Conservation (phyloP, 768 basidiomycete genomes). For the Boletus sensibilis region DNA sequence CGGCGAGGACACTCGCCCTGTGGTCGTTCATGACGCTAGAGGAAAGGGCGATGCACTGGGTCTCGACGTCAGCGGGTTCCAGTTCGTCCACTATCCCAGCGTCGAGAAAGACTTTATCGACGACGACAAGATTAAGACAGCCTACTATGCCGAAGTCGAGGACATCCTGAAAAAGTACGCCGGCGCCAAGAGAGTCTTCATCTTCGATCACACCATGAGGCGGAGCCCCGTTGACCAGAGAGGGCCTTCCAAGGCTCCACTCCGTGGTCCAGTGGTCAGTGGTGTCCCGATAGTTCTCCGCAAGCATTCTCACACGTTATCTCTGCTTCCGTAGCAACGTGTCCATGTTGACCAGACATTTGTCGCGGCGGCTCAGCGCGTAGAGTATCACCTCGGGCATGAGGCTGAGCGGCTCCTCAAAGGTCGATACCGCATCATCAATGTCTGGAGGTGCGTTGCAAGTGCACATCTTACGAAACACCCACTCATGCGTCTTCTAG, state of each 20-base stretch:
- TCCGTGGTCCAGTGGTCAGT: conserved; percentile 37
- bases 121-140: conserved; percentile 36
- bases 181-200: conserved; percentile 39
- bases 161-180: conserved; percentile 40
- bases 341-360: conserved; percentile 49
- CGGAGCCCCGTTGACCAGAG: conserved; percentile 13
- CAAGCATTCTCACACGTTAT: neutral
- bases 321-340: conserved; percentile 25
- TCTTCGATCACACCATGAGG: conserved; percentile 48
- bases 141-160: conserved; percentile 44
- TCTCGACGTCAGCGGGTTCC: conserved; percentile 48
- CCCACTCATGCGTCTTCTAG: conserved; percentile 6
- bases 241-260: neutral
- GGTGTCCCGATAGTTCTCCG: neutral
- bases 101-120: conserved; percentile 40
- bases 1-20: conserved; percentile 17
- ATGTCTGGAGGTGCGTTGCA: conserved; percentile 41
- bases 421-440: conserved; percentile 44
- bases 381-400: conserved; percentile 37
- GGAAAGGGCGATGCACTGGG: conserved; percentile 28
- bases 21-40: conserved; percentile 33
- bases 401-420: conserved; percentile 44
- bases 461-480: neutral
- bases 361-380: conserved; percentile 36
- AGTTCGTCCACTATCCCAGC: conserved; percentile 35